A percentile compares a stretch with the other conserved stretches of the same genome.
These are phyloP conservation scores for Chlorella sorokiniana DNA, from an alignment of 139 green algal species.

Conservation along the genomic window DNA sequence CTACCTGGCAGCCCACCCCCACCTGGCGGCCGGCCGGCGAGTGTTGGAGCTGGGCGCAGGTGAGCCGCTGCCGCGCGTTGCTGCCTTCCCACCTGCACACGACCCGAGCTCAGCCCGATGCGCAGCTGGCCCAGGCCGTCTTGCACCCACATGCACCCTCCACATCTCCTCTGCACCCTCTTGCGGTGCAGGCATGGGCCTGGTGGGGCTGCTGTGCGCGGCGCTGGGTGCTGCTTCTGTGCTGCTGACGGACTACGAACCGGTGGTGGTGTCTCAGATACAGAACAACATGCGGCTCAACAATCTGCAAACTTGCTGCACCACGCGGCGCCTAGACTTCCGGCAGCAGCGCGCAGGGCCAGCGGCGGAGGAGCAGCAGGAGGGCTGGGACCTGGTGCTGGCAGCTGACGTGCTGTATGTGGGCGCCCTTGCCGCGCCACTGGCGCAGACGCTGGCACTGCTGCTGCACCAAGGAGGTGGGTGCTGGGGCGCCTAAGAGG, in stretches of 20 bases:
- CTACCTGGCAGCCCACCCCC: conserved; percentile 15
- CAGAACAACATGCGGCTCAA: not conserved
- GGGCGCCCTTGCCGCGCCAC: not conserved
- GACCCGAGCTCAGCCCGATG: not conserved
- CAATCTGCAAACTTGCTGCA: not conserved
- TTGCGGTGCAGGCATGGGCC: conserved; percentile 21
- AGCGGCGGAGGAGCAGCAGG: not conserved
- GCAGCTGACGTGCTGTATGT: conserved; percentile 32
- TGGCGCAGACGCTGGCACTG: not conserved
- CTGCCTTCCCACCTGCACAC: not conserved
- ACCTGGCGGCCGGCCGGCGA: not conserved
- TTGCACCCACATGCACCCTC: not conserved
- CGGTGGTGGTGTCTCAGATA: not conserved
- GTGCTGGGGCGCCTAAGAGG: not conserved
- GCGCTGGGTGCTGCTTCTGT: not conserved
- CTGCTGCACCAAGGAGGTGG: conserved; percentile 13
- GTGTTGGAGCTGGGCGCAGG: conserved; percentile 36
- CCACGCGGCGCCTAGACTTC: not conserved
- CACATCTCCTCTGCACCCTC: not conserved
- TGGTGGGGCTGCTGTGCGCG: conserved; percentile 16
- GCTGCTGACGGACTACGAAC: conserved; percentile 34
- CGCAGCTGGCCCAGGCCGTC: not conserved
- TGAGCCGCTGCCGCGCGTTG: not conserved
- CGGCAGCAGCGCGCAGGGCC: not conserved
- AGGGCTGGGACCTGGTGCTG: conserved; percentile 9